These are phyloP conservation scores for Astrocystis sublimbata DNA, from an alignment of 495 filamentous ascomycete genomes.

Conservation along the genomic window DNA sequence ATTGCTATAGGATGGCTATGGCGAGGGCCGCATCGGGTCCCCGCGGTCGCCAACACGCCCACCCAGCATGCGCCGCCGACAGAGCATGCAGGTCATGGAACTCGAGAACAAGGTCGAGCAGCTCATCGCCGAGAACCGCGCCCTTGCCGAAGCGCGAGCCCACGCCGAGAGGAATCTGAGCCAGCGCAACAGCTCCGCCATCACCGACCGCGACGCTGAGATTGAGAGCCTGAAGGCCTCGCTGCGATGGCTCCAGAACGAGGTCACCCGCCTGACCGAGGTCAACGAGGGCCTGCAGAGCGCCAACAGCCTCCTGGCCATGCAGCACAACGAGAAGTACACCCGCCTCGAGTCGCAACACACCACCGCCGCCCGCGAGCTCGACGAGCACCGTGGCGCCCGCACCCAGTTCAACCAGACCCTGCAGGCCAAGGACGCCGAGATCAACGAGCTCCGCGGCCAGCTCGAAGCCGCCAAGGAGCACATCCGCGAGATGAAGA, in stretches of 20 bases:
- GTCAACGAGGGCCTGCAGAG: conserved; percentile 72
- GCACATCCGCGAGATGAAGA: conserved; percentile 77
- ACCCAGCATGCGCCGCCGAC: conserved; percentile 90
- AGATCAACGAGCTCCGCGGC: conserved; percentile 72
- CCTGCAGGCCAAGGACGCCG: conserved; percentile 78
- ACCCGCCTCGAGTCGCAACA: conserved; percentile 57
- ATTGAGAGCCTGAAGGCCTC: conserved; percentile 76
- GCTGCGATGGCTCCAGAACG: conserved; percentile 74
- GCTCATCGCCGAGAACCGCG: conserved; percentile 75
- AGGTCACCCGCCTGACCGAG: conserved; percentile 70
- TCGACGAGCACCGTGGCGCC: conserved; percentile 62
- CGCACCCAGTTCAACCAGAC: conserved; percentile 59
- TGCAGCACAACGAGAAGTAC: conserved; percentile 66
- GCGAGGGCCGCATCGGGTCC: conserved; percentile 82
- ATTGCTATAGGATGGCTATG: conserved; percentile 96
- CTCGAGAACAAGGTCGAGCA: conserved; percentile 74
- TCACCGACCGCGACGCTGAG: conserved; percentile 71
- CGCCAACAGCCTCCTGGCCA: conserved; percentile 66
- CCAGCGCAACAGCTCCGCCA: conserved; percentile 46
- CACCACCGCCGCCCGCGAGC: conserved; percentile 58
- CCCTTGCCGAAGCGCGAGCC: conserved; percentile 69
- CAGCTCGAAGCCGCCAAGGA: conserved; percentile 77
- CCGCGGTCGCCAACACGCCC: conserved; percentile 93
- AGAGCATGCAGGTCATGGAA: conserved; percentile 94
- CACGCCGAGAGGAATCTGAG: conserved; percentile 58